Evolutionary conservation across 2,329 filamentous ascomycete species (phyloP).

Genomic region (Ilyonectria robusta): DNA sequence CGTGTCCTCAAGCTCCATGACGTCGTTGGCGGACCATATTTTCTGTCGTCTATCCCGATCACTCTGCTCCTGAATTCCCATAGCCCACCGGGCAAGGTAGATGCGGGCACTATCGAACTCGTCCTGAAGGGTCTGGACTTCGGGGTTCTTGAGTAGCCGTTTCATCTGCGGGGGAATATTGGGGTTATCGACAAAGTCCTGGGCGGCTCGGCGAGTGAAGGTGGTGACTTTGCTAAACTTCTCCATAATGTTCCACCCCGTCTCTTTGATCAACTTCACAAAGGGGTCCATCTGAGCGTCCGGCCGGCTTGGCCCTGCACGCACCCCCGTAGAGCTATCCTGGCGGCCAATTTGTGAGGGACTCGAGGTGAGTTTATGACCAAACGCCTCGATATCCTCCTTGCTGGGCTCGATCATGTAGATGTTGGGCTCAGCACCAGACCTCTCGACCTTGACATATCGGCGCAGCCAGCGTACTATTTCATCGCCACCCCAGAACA

Average conservation of each 20-base stretch:
- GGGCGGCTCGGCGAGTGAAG: slow-evolving; percentile 91
- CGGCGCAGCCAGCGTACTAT: slow-evolving; percentile 90
- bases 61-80: slow-evolving; percentile 98
- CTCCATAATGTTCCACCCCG: slow-evolving; percentile 96
- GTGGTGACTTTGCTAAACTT: slow-evolving; percentile 98
- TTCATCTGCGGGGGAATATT: slow-evolving; percentile 91
- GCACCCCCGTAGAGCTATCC: slow-evolving; percentile 52
- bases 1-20: slow-evolving; percentile 93
- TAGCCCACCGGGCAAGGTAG: slow-evolving; percentile 96
- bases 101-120: slow-evolving; percentile 97
- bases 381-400: slow-evolving; percentile 88
- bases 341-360: slow-evolving; percentile 42
- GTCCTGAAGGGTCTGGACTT: slow-evolving; percentile 94
- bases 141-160: slow-evolving; percentile 87
- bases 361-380: slow-evolving; percentile 68
- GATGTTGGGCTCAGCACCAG: slow-evolving; percentile 87
- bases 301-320: slow-evolving; percentile 56
- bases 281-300: slow-evolving; percentile 92
- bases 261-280: slow-evolving; percentile 93
- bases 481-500: slow-evolving; percentile 99
- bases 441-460: slow-evolving; percentile 87
- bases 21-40: slow-evolving; percentile 94
- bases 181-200: slow-evolving; percentile 92
- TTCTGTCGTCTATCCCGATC: slow-evolving; percentile 87
- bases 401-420: slow-evolving; percentile 90